Conservation (phyloP, 2,329 filamentous ascomycete species). For the Aphanoascus verrucosus region DNA sequence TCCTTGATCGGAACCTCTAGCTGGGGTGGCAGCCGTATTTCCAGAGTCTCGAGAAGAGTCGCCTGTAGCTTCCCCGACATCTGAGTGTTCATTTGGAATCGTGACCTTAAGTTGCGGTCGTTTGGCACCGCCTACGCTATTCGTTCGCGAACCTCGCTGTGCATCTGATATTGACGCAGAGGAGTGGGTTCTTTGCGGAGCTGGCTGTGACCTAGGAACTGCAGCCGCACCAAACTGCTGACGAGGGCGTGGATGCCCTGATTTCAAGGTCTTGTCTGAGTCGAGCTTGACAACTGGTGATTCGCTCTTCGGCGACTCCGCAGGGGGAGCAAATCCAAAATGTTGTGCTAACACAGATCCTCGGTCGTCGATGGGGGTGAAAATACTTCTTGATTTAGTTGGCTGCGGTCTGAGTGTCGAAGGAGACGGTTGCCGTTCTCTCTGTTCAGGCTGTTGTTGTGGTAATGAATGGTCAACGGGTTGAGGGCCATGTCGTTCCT, state of each 20-base stretch:
- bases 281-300: constrained; percentile 17
- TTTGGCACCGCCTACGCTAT: constrained; percentile 60
- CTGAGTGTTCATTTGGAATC: constrained; percentile 84
- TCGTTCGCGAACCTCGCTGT: constrained; percentile 64
- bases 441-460: constrained; percentile 41
- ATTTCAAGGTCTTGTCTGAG: constrained; percentile 24
- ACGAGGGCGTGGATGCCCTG: constrained; percentile 38
- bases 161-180: constrained; percentile 58
- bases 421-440: constrained; percentile 38
- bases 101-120: constrained; percentile 83
- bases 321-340: constrained; percentile 54
- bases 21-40: constrained; percentile 46
- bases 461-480: constrained; percentile 44
- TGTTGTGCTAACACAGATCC: constrained; percentile 80
- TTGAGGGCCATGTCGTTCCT: constrained; percentile 44
- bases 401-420: constrained; percentile 53
- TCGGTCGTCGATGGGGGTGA: constrained; percentile 92
- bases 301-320: constrained; percentile 38
- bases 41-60: constrained; percentile 55
- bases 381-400: constrained; percentile 77
- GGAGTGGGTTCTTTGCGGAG: constrained; percentile 40
- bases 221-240: not conserved
- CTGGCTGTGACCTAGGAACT: constrained; percentile 38
- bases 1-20: constrained; percentile 45
- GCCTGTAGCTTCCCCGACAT: constrained; percentile 59